Conservation (phyloP, 2,329 filamentous ascomycete genomes). For the Aaosphaeria pasadenensis region DNA sequence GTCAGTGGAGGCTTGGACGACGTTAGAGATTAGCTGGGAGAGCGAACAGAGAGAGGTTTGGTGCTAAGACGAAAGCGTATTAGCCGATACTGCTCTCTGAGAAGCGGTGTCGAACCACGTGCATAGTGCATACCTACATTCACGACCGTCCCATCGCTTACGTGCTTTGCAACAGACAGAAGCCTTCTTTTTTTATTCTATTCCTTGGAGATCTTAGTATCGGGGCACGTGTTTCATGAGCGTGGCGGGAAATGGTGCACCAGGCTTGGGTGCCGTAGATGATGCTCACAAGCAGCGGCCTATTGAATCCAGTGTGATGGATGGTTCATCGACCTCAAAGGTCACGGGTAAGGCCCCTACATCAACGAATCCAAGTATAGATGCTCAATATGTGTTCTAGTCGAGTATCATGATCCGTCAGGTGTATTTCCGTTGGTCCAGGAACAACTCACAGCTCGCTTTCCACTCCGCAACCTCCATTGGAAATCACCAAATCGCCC, state of each 20-base stretch:
- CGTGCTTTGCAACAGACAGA: no score
- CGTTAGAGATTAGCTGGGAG: no score
- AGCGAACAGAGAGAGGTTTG: no score
- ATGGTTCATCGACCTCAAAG: conserved; percentile 47
- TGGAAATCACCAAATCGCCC: conserved; percentile 96
- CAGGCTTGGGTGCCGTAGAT: conserved; percentile 34
- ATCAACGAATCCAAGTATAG: neutral
- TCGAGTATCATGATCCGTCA: conserved; percentile 95
- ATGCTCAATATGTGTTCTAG: conserved; percentile 46
- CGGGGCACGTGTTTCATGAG: conserved; percentile 22
- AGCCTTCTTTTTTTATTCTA: no score
- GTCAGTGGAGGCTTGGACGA: no score
- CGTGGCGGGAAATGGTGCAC: conserved; percentile 36
- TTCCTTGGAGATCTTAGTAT: no score
- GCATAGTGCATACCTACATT: no score
- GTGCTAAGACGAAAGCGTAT: no score
- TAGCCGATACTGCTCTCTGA: no score
- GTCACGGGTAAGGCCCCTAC: conserved; percentile 43
- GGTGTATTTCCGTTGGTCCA: conserved; percentile 81
- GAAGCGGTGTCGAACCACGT: no score
- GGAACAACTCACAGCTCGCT: conserved; percentile 70
- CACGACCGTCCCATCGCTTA: no score
- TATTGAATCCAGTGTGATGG: conserved; percentile 35
- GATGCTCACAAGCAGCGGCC: conserved; percentile 29
- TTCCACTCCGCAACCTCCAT: conserved; percentile 87